Evolutionary conservation across 441 rosid genomes (phyloP).

Genomic region (Syzygium malaccense): DNA sequence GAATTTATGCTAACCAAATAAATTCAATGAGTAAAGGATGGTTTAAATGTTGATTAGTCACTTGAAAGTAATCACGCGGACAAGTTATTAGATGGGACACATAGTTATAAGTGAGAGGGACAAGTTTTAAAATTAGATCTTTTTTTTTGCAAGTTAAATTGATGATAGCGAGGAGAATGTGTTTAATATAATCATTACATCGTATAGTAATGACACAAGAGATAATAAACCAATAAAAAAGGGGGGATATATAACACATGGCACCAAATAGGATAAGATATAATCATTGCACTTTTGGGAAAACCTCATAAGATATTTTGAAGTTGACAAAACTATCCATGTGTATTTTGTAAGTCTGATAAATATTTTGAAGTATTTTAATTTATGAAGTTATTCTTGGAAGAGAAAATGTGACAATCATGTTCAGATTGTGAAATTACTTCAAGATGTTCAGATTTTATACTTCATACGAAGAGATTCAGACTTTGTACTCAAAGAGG

Average conservation of each 20-base stretch:
- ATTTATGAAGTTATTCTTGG: no score
- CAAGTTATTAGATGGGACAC: neutral
- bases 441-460: no score
- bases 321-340: no score
- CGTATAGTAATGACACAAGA: neutral
- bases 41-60: neutral
- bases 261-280: neutral
- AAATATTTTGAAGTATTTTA: no score
- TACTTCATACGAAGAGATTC: no score
- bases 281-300: neutral
- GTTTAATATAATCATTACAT: neutral
- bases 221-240: neutral
- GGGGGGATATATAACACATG: neutral
- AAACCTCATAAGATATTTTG: no score
- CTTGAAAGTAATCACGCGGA: neutral
- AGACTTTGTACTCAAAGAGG: no score
- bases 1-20: slow-evolving; percentile 44
- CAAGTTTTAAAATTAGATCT: neutral
- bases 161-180: neutral
- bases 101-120: neutral
- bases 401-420: no score
- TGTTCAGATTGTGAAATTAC: no score
- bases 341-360: no score
- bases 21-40: neutral
- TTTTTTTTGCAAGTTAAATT: no score